Base-by-base conservation (phyloP, 805 yeast genomes). In the Scheffersomyces coipomensis region DNA sequence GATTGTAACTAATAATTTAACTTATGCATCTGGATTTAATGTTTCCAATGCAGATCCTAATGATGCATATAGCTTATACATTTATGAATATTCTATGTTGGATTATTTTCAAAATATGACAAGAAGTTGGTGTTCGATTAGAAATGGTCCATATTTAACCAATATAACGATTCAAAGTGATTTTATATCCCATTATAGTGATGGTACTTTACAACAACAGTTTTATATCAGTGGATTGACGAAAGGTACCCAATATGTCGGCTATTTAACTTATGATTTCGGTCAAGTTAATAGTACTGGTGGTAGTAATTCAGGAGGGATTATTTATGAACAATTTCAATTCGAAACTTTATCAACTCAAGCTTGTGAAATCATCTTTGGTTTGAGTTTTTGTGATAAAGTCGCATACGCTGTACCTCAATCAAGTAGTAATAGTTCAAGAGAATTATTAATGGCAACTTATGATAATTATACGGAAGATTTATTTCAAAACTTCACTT, bases 401-500 rank as follows among this genome's bases (percentile, higher is more conserved):
- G 95, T 91, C 18, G 93, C 96, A 1, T 91, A 90, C 62, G 75
- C 96, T 0, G 96, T 87, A 0, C 98, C 98, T 0, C 70, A 59
- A 5, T 64, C 63, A 12, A 37, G 35, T 7, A 15, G 15, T 6
- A 33, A 42, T 24, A 30, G 43, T 8, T 17, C 49, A 0, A 49
- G 44, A 23, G 34, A 35, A 3, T 58, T 51, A 2, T 46, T 66
- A 16, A 47, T 36, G 19, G 21, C 38, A 5, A 52, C 76, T 15
- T 91, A 88, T 54, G 97, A 91, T 55, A 52, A 66, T 30, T 64
- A 79, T 46, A 89, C 96, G 0, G 49, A 55, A 13, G 55, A 59
- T 0, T 53, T 78, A 9, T 91, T 76, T 58, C 49, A 62, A 11
- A 86, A 85, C 55, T 91, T 91, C 62, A 68, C 84, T 8, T 78